Base-by-base conservation (phyloP, 1,284 basidiomycete genomes). In the Heliocybe sulcata region DNA sequence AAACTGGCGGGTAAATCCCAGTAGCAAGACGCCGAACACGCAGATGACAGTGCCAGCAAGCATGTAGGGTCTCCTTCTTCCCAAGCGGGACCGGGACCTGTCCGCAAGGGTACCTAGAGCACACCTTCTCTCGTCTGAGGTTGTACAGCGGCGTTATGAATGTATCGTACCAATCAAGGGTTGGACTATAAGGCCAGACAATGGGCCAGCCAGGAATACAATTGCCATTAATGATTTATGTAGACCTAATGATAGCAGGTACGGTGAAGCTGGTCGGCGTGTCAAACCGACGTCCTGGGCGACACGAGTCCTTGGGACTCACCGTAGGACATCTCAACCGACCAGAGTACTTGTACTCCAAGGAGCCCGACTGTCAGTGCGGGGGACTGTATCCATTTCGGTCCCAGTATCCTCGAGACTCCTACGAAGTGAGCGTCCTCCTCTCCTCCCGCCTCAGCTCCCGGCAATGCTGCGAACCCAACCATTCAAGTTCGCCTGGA, bases 161-260 rank as follows among this genome's bases (percentile, higher is more conserved):
- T 31, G 35, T 51, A 20, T 33, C 66, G 23, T 56, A 71, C 81
- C 94, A 60, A 98, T 90, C 51, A 97, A 67, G 0, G 96, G 96
- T 67, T 98, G 96, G 61, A 96, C 89, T 47, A 98, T 76, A 14
- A 98, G 79, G 1, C 96, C 96, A 0, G 90, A 91, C 2, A 98
- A 70, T 0, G 96, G 96, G 0, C 94, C 96, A 0, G 96, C 96
- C 31, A 98, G 79, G 72, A 98, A 97, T 16, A 98, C 95, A 26
- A 92, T 77, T 3, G 94, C 88, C 77, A 96, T 94, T 57, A 79
- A 78, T 11, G 91, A 86, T 71, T 95, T 96, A 16, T 87, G 85
- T 16, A 98, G 74, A 3, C 96, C 95, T 0, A 98, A 82, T 0
- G 92, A 91, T 53, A 97, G 77, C 1, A 98, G 79, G 70, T 96